A percentile compares a stretch with the other conserved stretches of the same genome.
These are phyloP conservation scores for Cyclocybe aegerita DNA, from an alignment of 768 basidiomycete species.

Conservation along the genomic window DNA sequence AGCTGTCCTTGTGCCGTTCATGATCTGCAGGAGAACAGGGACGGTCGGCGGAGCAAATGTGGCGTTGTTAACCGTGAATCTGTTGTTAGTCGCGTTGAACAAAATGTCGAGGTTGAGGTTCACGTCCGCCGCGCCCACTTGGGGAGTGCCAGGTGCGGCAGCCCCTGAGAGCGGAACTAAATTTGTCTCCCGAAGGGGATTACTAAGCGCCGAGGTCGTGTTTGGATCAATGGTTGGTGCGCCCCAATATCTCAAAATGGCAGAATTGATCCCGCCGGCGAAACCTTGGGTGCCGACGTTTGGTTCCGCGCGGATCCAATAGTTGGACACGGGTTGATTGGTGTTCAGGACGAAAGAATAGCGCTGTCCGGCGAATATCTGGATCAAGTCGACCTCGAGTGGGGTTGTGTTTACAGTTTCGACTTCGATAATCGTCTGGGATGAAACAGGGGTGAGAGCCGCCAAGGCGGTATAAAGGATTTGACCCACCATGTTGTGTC, in stretches of 20 bases:
- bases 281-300: constrained; percentile 20
- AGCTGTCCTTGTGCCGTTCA: constrained; percentile 39
- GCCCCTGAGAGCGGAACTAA: constrained; percentile 29
- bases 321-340: constrained; percentile 36
- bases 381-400: constrained; percentile 33
- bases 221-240: constrained; percentile 38
- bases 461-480: background rate
- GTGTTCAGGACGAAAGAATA: constrained; percentile 42
- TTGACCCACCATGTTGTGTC: constrained; percentile 31
- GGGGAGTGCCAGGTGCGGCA: constrained; percentile 28
- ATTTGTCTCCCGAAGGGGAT: constrained; percentile 32
- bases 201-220: constrained; percentile 22
- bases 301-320: constrained; percentile 42
- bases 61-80: constrained; percentile 15
- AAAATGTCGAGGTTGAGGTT: constrained; percentile 29
- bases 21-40: constrained; percentile 50
- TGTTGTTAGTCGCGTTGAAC: constrained; percentile 16
- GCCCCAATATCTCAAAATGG: constrained; percentile 51
- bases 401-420: constrained; percentile 38
- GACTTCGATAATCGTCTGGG: constrained; percentile 36
- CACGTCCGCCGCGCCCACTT: constrained; percentile 37
- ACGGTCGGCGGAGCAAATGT: constrained; percentile 34
- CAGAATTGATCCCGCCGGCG: constrained; percentile 44
- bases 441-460: background rate
- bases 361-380: constrained; percentile 36